Evolutionary conservation across 2,329 filamentous ascomycete species (phyloP).

Genomic region (Pseudogymnoascus sp.): DNA sequence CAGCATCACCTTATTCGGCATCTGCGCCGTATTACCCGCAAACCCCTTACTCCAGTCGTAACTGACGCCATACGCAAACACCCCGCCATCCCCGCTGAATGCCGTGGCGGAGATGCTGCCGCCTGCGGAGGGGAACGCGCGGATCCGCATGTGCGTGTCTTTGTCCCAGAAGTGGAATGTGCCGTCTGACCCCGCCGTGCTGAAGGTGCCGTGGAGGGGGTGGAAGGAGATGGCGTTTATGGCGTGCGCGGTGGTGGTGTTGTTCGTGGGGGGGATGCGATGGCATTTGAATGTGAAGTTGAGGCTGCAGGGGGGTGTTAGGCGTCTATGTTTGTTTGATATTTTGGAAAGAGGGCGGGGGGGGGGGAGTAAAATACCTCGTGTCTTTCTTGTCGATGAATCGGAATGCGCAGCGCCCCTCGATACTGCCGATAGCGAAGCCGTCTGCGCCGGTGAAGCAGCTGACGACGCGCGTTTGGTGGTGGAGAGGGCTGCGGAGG

Average conservation of each 20-base stretch:
- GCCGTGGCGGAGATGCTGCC: constrained; percentile 83
- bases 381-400: constrained; percentile 95
- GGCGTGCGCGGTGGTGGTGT: constrained; percentile 85
- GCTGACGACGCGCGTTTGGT: constrained; percentile 91
- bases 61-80: constrained; percentile 85
- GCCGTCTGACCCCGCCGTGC: constrained; percentile 87
- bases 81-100: constrained; percentile 77
- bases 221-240: constrained; percentile 99
- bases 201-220: constrained; percentile 91
- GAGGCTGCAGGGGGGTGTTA: constrained; percentile 59
- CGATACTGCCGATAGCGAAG: constrained; percentile 92
- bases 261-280: constrained; percentile 63
- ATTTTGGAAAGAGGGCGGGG: background rate
- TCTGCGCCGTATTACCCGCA: constrained; percentile 65
- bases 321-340: background rate
- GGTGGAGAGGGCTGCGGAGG: constrained; percentile 90
- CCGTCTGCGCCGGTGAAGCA: constrained; percentile 89
- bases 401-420: constrained; percentile 94
- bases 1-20: constrained; percentile 75
- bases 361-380: constrained; percentile 35
- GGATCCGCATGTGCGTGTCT: constrained; percentile 78
- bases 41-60: constrained; percentile 99
- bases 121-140: constrained; percentile 76
- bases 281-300: constrained; percentile 99
- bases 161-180: constrained; percentile 98